phyloP scores from a whole-genome alignment of 139 green algal species.

The Chlorella sp. region DNA sequence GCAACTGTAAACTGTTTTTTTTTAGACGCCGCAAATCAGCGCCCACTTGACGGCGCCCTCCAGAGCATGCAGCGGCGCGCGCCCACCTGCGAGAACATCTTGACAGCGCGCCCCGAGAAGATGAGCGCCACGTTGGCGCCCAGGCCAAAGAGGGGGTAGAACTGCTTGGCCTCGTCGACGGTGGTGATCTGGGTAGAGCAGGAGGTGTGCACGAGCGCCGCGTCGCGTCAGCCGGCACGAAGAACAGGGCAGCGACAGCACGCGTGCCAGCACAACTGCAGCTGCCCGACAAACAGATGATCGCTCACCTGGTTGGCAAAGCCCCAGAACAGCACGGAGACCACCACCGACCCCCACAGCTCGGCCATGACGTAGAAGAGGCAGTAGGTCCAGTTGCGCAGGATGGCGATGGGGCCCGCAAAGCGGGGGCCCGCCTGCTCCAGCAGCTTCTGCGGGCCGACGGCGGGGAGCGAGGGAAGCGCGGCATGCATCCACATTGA shows the following conservation, averaged over 20 bases:
- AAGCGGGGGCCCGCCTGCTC: constrained; percentile 74
- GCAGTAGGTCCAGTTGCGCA: constrained; percentile 99
- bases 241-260: too few relatives aligned
- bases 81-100: constrained; percentile 90
- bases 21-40: too few relatives aligned
- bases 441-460: constrained; percentile 75
- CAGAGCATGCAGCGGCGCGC: too few relatives aligned
- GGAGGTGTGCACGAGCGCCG: constrained; percentile 6
- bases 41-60: too few relatives aligned
- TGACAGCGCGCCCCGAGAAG: constrained; percentile 95
- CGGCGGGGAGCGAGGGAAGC: not conserved
- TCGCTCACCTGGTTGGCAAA: constrained; percentile 91
- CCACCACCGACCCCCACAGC: constrained; percentile 98
- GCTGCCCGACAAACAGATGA: too few relatives aligned
- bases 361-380: constrained; percentile 99
- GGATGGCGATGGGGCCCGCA: constrained; percentile 94
- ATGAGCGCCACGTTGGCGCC: constrained; percentile 98
- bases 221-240: too few relatives aligned
- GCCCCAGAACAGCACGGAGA: constrained; percentile 99
- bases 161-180: constrained; percentile 98
- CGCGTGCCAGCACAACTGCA: too few relatives aligned
- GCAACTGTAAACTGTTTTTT: too few relatives aligned
- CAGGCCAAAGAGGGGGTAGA: constrained; percentile 99
- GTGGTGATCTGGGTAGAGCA: constrained; percentile 98
- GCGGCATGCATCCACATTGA: not conserved